Base-by-base conservation (phyloP, 352 stramenopile genomes). In the Phytopythium kandeliae region DNA sequence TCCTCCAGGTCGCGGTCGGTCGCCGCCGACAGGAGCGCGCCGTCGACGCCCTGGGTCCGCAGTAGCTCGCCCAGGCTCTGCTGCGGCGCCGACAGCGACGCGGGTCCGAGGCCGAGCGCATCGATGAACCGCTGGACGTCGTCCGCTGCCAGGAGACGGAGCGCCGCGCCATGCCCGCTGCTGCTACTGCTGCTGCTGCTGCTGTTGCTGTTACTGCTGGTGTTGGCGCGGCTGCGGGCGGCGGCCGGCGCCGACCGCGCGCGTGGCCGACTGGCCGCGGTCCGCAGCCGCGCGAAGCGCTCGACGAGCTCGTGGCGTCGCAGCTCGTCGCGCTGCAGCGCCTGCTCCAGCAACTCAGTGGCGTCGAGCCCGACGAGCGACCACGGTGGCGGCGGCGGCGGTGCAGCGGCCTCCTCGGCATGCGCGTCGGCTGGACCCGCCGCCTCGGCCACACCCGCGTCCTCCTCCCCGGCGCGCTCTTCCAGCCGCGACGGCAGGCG, bases 1-100 rank as follows among this genome's bases (percentile, higher is more conserved):
- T 93, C 79, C 35, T 86, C 63, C 0, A 93, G 52, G 33, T 93
- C 79, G 7, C 44, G 49, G 16, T 85, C 64, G 2, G 66, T 81
- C 4, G 77, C 75, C 38, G 85, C 74, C 1, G 54, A 40, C 13
- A 91, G 57, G n/a, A 91, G 47, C 19, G 51, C 48, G 10, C 82
- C 82, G 41, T 90, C 79, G 54, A 92, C 89, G 21, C 78, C 77
- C 22, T 77, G 63, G 16, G 55, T 49, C 10, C 57, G 57, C 12
- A 92, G 68, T 21, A 66, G 54, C 16, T 60, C 59, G 7, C 71
- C 82, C 44, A 74, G 83, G 16, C 51, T 67, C 17, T 57, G 51
- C 4, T 55, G 47, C 34, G 16, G 10, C 10, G 19, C 17, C 9
- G 46, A 33, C 30, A 31, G 46, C 22, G 47, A 15, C 2, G 22